Percentiles rank a stretch among this genome's conserved stretches.
Evolutionary conservation across 2,329 filamentous ascomycete species (phyloP).

Genomic region (Exophiala oligosperma): DNA sequence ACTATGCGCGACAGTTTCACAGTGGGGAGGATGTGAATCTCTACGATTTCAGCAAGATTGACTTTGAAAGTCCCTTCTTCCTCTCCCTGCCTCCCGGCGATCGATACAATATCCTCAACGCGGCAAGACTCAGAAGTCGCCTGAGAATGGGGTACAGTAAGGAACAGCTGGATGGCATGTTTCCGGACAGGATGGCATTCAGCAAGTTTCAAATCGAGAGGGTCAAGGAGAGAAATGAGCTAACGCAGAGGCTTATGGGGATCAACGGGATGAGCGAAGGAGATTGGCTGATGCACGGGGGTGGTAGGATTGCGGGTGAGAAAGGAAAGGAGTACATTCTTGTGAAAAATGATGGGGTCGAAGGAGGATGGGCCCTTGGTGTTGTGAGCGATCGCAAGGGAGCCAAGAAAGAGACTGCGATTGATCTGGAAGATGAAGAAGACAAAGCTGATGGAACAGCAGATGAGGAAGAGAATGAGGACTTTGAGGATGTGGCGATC

Average conservation of each 20-base stretch:
- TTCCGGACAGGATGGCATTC: constrained; percentile 95
- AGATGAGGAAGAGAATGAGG: constrained; percentile 58
- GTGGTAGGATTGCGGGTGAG: constrained; percentile 63
- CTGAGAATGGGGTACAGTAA: constrained; percentile 95
- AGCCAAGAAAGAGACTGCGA: constrained; percentile 80
- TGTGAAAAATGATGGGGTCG: constrained; percentile 91
- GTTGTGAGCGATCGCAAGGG: constrained; percentile 84
- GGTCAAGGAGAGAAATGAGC: constrained; percentile 86
- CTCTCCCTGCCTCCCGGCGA: constrained; percentile 84
- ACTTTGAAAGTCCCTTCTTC: constrained; percentile 96
- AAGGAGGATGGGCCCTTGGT: constrained; percentile 93
- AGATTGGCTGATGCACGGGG: constrained; percentile 50
- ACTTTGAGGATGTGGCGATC: constrained; percentile 90
- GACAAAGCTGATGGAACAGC: constrained; percentile 35
- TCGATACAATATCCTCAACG: constrained; percentile 96
- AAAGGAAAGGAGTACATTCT: constrained; percentile 91
- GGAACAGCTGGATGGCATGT: constrained; percentile 94
- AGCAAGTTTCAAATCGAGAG: constrained; percentile 95
- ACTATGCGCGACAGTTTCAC: constrained; percentile 90
- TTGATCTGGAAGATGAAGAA: constrained; percentile 76
- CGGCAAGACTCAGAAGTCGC: constrained; percentile 81
- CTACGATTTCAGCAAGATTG: constrained; percentile 98
- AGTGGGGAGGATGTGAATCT: constrained; percentile 82
- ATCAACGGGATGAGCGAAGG: constrained; percentile 84
- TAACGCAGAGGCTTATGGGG: constrained; percentile 93